Evolutionary conservation across 331 rosid genomes (phyloP).

Genomic region (Quercus tomentella): DNA sequence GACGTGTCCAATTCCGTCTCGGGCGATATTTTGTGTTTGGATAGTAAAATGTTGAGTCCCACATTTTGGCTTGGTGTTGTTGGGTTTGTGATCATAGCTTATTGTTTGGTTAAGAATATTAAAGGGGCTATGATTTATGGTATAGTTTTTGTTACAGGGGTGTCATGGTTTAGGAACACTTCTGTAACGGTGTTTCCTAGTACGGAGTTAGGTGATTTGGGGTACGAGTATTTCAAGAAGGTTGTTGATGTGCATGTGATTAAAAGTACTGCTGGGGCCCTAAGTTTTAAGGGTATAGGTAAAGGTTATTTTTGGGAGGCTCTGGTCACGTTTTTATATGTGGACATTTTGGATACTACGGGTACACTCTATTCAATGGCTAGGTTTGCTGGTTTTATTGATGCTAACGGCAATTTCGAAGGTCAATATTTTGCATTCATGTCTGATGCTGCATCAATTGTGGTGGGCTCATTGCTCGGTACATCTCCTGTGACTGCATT

Average conservation of each 20-base stretch:
- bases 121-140: constrained; percentile 98
- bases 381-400: constrained; percentile 76
- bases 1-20: constrained; percentile 28
- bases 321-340: constrained; percentile 72
- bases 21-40: constrained; percentile 49
- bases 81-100: constrained; percentile 82
- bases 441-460: constrained; percentile 93
- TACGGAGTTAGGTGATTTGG: constrained; percentile 50
- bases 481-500: constrained; percentile 95
- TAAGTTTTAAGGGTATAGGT: constrained; percentile 63
- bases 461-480: constrained; percentile 76
- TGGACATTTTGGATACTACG: constrained; percentile 80
- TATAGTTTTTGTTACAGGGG: constrained; percentile 69
- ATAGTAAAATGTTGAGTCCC: constrained; percentile 76
- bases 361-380: constrained; percentile 96
- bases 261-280: constrained; percentile 71
- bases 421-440: constrained; percentile 94
- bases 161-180: constrained; percentile 85
- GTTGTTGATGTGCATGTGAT: constrained; percentile 75
- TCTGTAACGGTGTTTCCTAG: constrained; percentile 72
- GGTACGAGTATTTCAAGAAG: constrained; percentile 70
- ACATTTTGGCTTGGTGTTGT: constrained; percentile 90
- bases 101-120: constrained; percentile 64
- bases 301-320: constrained; percentile 87
- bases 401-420: constrained; percentile 62